phyloP scores from a whole-genome alignment of 2,329 filamentous ascomycete species.

The Coniella lustricola region DNA sequence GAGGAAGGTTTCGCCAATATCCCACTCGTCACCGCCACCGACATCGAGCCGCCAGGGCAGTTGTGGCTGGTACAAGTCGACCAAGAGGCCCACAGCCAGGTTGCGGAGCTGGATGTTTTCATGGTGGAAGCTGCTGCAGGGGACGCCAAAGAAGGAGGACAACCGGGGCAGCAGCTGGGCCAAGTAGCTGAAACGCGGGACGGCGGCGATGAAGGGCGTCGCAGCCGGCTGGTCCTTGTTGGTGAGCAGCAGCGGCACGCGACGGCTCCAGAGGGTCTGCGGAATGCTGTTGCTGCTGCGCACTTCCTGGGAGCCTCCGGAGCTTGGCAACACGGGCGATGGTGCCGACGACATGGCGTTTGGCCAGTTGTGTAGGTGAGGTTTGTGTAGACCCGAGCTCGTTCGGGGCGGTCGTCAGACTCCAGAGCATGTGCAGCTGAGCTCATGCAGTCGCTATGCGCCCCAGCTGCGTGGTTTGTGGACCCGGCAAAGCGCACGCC shows the following conservation, averaged over 20 bases:
- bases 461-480: too few species aligned
- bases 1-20: slow-evolving; percentile 55
- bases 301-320: slow-evolving; percentile 2
- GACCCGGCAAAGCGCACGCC: too few species aligned
- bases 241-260: slow-evolving; percentile 48
- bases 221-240: slow-evolving; percentile 37
- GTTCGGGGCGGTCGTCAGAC: too few species aligned
- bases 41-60: slow-evolving; percentile 51
- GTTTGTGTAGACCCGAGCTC: too few species aligned
- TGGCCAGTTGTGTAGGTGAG: neutral
- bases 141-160: slow-evolving; percentile 42
- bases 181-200: slow-evolving; percentile 55
- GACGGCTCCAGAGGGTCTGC: slow-evolving; percentile 47
- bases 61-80: slow-evolving; percentile 49
- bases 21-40: slow-evolving; percentile 48
- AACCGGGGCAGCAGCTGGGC: slow-evolving; percentile 50
- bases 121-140: slow-evolving; percentile 54
- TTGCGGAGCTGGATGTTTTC: slow-evolving; percentile 47
- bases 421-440: too few species aligned
- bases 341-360: slow-evolving; percentile 9
- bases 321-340: neutral
- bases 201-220: slow-evolving; percentile 43
- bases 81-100: slow-evolving; percentile 45
- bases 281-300: slow-evolving; percentile 25
- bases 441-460: too few species aligned